Evolutionary conservation across 345 rosid species (phyloP).

Genomic region (Gossypium turneri): DNA sequence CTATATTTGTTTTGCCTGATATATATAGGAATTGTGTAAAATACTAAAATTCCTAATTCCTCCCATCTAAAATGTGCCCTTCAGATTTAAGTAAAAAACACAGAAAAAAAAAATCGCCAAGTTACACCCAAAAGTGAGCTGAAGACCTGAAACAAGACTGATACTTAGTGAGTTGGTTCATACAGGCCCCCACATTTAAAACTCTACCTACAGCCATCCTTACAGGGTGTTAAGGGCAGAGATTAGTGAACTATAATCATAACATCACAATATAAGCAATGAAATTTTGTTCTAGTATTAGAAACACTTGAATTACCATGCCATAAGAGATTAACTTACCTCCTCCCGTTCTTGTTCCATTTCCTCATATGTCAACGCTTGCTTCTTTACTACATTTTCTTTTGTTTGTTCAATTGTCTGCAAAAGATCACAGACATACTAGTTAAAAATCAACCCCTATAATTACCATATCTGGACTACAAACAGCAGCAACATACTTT

Average conservation of each 20-base stretch:
- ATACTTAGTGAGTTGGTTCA: not conserved
- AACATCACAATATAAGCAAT: not conserved
- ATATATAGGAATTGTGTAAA: not conserved
- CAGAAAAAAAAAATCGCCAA: not conserved
- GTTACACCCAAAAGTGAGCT: not conserved
- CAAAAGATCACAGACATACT: conserved; percentile 14
- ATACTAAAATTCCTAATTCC: not conserved
- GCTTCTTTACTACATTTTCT: conserved; percentile 88
- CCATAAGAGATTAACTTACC: conserved; percentile 29
- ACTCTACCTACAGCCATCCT: conserved; percentile 1
- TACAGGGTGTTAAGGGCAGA: not conserved
- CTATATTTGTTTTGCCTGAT: not conserved
- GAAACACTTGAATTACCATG: not conserved
- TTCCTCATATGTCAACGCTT: conserved; percentile 90
- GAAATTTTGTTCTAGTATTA: not conserved
- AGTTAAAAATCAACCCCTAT: not conserved
- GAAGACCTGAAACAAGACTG: not conserved
- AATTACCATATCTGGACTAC: not conserved
- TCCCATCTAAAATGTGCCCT: not conserved
- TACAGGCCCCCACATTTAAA: not conserved
- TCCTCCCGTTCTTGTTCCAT: conserved; percentile 97
- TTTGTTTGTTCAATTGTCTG: conserved; percentile 73
- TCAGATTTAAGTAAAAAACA: not conserved
- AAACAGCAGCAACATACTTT: not conserved
- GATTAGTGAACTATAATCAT: not conserved